Evolutionary conservation across 73 alveolate genomes (phyloP).

Genomic region (Symbiodinium natans): DNA sequence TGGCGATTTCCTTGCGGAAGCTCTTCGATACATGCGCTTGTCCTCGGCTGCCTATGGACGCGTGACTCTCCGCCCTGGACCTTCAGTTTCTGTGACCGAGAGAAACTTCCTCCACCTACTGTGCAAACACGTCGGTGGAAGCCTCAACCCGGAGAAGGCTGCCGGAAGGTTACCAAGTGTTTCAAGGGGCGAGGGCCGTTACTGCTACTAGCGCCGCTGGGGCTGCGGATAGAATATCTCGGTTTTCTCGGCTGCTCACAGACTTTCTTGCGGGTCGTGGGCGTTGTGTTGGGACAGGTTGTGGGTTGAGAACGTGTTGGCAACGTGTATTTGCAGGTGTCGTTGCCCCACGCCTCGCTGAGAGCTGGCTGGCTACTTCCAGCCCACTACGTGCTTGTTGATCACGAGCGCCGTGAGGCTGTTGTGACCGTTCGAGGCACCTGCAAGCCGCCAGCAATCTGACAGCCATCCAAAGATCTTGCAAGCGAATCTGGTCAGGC

Average conservation of each 20-base stretch:
- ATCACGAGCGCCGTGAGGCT: slow-evolving; percentile 23
- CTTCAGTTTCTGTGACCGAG: neutral
- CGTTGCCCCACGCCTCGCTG: slow-evolving; percentile 11
- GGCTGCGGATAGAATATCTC: too few relatives aligned
- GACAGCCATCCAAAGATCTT: neutral
- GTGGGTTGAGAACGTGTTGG: too few relatives aligned
- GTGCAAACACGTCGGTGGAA: slow-evolving; percentile 26
- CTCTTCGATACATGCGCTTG: slow-evolving; percentile 40
- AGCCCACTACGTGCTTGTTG: slow-evolving; percentile 52
- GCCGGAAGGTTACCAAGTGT: neutral
- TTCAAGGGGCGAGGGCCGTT: too few relatives aligned
- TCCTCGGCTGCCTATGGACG: slow-evolving; percentile 58
- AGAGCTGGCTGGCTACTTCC: slow-evolving; percentile 64
- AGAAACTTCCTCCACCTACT: slow-evolving; percentile 25
- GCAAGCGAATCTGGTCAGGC: neutral
- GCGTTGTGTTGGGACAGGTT: too few relatives aligned
- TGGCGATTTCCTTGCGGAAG: neutral
- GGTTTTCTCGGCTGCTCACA: too few relatives aligned
- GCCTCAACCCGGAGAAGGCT: slow-evolving; percentile 49
- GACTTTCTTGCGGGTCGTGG: too few relatives aligned
- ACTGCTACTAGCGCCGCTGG: too few relatives aligned
- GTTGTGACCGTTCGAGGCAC: slow-evolving; percentile 73
- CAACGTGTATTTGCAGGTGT: neutral
- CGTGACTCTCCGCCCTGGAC: slow-evolving; percentile 43
- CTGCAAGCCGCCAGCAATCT: neutral